These are phyloP conservation scores for Talaromyces stipitatus DNA, from an alignment of 495 filamentous ascomycete genomes.

Conservation along the genomic window DNA sequence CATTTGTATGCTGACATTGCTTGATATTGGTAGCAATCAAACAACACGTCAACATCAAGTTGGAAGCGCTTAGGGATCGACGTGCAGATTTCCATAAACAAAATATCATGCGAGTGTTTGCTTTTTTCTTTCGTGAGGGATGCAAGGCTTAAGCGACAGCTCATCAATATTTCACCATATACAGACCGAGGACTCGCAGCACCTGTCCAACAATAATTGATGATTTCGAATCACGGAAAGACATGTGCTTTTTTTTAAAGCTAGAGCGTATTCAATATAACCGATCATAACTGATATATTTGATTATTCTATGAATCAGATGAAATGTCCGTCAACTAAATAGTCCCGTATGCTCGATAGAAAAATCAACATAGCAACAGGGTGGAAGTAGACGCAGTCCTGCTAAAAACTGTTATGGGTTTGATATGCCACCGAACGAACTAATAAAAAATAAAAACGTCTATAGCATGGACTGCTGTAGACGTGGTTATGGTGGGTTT, in stretches of 20 bases:
- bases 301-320: no score
- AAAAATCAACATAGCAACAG: constrained; percentile 30
- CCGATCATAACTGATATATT: no score
- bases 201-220: background rate
- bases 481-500: constrained; percentile 21
- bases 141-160: background rate
- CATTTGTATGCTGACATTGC: background rate
- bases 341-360: constrained; percentile 41
- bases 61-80: background rate
- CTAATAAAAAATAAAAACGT: constrained; percentile 37
- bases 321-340: constrained; percentile 43
- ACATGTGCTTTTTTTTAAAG: no score
- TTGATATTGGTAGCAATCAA: background rate
- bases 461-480: constrained; percentile 31
- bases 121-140: background rate
- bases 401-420: constrained; percentile 49
- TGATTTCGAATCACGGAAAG: no score
- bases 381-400: constrained; percentile 49
- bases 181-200: background rate
- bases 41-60: background rate
- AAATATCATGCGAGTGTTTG: background rate
- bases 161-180: background rate
- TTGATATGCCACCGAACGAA: constrained; percentile 50
- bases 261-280: no score
- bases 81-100: background rate